These are phyloP conservation scores for Przewalskia tangutica DNA, from an alignment of 257 asterid species.

Conservation along the genomic window DNA sequence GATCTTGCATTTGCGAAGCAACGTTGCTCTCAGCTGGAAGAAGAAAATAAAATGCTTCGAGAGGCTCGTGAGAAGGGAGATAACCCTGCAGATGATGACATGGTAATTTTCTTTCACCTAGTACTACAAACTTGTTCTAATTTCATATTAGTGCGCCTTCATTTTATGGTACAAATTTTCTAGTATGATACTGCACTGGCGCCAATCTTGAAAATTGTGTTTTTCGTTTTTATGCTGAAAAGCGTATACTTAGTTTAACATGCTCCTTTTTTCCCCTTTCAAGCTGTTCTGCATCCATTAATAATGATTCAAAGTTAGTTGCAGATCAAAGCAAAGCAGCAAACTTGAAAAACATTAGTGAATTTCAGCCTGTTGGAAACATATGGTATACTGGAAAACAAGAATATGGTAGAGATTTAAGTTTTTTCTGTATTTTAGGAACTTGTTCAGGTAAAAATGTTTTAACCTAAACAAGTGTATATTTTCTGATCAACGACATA, in stretches of 20 bases:
- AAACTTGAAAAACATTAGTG: neutral
- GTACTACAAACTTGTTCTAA: neutral
- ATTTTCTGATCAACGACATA: neutral
- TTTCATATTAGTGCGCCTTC: neutral
- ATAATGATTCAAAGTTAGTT: neutral
- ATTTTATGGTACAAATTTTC: neutral
- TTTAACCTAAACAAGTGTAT: too few species aligned
- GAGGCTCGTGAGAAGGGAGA: slow-evolving; percentile 72
- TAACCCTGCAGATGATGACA: slow-evolving; percentile 80
- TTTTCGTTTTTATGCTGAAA: too few species aligned
- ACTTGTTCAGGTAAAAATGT: neutral
- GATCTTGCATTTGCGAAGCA: slow-evolving; percentile 78
- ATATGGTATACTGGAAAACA: too few species aligned
- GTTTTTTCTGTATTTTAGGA: neutral
- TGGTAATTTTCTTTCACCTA: slow-evolving; percentile 33
- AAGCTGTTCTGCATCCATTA: too few species aligned
- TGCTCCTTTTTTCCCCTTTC: too few species aligned
- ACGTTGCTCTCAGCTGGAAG: slow-evolving; percentile 87
- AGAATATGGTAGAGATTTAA: too few species aligned
- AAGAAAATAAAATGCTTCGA: slow-evolving; percentile 76
- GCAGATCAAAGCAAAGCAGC: too few species aligned
- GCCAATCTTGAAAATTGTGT: too few species aligned
- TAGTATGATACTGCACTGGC: neutral
- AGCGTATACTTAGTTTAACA: too few species aligned
- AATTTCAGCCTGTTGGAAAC: neutral